Evolutionary conservation across 139 green algal species (phyloP).

Genomic region (Zygnema circumcarinatum): DNA sequence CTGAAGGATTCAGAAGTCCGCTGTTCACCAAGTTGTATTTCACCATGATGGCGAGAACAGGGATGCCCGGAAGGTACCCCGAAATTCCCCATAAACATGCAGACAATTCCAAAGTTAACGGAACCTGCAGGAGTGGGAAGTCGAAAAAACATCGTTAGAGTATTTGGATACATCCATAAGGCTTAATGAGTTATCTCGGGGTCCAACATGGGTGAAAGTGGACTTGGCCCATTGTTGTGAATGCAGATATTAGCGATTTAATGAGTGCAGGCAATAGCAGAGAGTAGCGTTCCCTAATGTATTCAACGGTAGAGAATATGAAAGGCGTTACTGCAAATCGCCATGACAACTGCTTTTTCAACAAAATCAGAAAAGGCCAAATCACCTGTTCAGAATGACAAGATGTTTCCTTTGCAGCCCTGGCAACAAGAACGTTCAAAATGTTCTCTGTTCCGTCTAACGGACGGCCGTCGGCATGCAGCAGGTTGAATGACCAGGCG

Average conservation of each 20-base stretch:
- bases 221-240: too few relatives aligned
- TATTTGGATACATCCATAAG: too few relatives aligned
- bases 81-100: slow-evolving; percentile 40
- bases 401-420: slow-evolving; percentile 6
- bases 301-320: too few relatives aligned
- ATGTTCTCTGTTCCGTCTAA: slow-evolving; percentile 48
- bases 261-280: too few relatives aligned
- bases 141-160: background rate
- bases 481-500: slow-evolving; percentile 42
- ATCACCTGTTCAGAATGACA: slow-evolving; percentile 2
- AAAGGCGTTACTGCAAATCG: too few relatives aligned
- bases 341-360: too few relatives aligned
- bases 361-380: too few relatives aligned
- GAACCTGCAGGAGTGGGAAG: slow-evolving; percentile 13
- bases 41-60: slow-evolving; percentile 49
- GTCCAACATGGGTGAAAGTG: too few relatives aligned
- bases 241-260: too few relatives aligned
- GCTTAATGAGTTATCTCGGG: too few relatives aligned
- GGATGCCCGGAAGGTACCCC: slow-evolving; percentile 45
- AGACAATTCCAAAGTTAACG: slow-evolving; percentile 7
- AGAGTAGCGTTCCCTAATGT: too few relatives aligned
- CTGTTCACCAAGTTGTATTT: slow-evolving; percentile 47
- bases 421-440: slow-evolving; percentile 27
- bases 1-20: background rate
- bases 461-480: slow-evolving; percentile 23